Conservation (phyloP, 306 rosid genomes). For the Dicorynia guianensis region DNA sequence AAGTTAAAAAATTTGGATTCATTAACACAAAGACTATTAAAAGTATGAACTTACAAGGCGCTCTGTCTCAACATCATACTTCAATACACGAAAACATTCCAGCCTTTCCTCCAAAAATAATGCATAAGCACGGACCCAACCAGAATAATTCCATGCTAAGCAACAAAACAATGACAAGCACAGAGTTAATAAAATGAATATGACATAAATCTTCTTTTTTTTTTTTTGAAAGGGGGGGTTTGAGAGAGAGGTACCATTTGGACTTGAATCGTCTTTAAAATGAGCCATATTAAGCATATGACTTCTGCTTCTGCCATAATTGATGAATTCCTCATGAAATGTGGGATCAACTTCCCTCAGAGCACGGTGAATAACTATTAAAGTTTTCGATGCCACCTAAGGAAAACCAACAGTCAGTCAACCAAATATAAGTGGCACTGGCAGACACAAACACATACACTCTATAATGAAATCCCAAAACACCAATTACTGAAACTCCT, state of each 20-base stretch:
- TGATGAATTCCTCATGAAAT: slow-evolving; percentile 93
- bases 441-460: not conserved
- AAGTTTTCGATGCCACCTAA: slow-evolving; percentile 95
- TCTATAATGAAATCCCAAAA: slow-evolving; percentile 18
- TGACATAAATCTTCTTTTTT: slow-evolving; percentile 10
- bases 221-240: not conserved
- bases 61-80: slow-evolving; percentile 91
- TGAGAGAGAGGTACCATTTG: slow-evolving; percentile 69
- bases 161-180: slow-evolving; percentile 40
- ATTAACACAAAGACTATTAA: not conserved
- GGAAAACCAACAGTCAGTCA: slow-evolving; percentile 42
- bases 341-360: slow-evolving; percentile 98
- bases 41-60: slow-evolving; percentile 68
- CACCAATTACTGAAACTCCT: not conserved
- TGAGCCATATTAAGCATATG: slow-evolving; percentile 99
- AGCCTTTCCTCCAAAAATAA: slow-evolving; percentile 97
- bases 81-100: slow-evolving; percentile 95
- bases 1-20: not conserved
- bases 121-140: slow-evolving; percentile 96
- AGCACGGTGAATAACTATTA: slow-evolving; percentile 97
- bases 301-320: slow-evolving; percentile 95
- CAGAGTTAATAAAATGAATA: slow-evolving; percentile 21
- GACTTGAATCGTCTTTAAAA: slow-evolving; percentile 98
- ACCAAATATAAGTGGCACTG: slow-evolving; percentile 29
- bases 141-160: slow-evolving; percentile 97